Percentiles rank a stretch among this genome's conserved stretches.
phyloP scores from a whole-genome alignment of 179 eudicot genomes.

The Actinidia chinensis region DNA sequence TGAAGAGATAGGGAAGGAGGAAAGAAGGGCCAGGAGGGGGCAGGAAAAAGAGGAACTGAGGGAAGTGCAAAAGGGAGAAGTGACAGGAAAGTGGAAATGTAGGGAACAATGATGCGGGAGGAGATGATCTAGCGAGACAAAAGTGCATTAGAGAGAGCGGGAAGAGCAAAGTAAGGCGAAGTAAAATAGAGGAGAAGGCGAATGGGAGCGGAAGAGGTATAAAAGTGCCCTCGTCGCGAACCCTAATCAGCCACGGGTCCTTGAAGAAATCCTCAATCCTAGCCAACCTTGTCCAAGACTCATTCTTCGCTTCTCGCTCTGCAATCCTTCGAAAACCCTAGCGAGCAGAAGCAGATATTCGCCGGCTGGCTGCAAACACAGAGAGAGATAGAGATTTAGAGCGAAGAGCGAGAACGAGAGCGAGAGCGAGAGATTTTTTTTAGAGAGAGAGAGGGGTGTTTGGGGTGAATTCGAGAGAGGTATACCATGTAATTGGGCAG shows the following conservation, averaged over 20 bases:
- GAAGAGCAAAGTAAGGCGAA: no score
- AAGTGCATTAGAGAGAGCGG: no score
- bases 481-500: constrained; percentile 96
- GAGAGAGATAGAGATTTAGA: background rate
- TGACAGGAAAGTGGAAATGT: no score
- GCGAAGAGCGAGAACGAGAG: constrained; percentile 6
- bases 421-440: background rate
- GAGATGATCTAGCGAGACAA: no score
- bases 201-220: no score
- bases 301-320: constrained; percentile 18
- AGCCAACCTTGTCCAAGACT: constrained; percentile 40
- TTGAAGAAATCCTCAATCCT: constrained; percentile 43
- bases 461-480: background rate
- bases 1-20: no score
- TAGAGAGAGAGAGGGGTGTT: background rate
- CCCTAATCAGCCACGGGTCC: constrained; percentile 68
- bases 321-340: constrained; percentile 62
- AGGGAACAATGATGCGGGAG: no score
- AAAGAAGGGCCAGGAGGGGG: no score
- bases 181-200: no score
- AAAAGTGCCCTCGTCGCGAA: constrained; percentile 40
- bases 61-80: no score
- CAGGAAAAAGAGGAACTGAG: no score
- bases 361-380: constrained; percentile 55
- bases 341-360: constrained; percentile 72